Percentiles rank a stretch among this genome's conserved stretches.
Conservation (phyloP, 257 asterid genomes). For the Rehmannia glutinosa region DNA sequence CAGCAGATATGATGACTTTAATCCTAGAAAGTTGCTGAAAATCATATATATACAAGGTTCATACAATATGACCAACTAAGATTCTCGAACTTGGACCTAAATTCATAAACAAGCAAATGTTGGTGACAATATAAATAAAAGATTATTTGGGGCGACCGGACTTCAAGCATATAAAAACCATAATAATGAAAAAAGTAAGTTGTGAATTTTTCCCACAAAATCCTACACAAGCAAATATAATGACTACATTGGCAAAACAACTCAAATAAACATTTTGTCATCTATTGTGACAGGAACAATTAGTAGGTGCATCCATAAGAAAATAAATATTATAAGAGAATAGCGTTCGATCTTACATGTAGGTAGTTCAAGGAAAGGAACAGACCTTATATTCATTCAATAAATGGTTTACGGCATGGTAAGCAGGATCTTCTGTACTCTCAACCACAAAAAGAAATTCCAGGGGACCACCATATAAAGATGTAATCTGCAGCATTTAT, state of each 20-base stretch:
- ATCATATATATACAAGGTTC: too few relatives aligned
- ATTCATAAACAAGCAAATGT: neutral
- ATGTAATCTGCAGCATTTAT: slow-evolving; percentile 56
- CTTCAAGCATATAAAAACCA: too few relatives aligned
- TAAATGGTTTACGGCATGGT: slow-evolving; percentile 53
- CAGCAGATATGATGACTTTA: too few relatives aligned
- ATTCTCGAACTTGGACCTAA: neutral
- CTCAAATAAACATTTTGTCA: neutral
- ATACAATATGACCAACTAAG: too few relatives aligned
- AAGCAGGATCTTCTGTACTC: slow-evolving; percentile 70
- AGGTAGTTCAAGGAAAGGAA: slow-evolving; percentile 6
- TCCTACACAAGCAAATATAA: neutral
- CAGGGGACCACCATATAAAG: slow-evolving; percentile 79
- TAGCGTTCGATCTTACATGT: neutral
- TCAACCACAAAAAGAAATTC: slow-evolving; percentile 76
- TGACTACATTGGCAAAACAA: neutral
- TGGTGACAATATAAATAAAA: too few relatives aligned
- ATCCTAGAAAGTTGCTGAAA: too few relatives aligned
- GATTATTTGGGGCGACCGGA: too few relatives aligned
- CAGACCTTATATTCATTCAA: slow-evolving; percentile 56
- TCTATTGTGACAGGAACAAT: neutral
- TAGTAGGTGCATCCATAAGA: neutral
- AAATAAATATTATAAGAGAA: neutral
- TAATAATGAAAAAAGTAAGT: too few relatives aligned
- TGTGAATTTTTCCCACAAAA: too few relatives aligned